Evolutionary conservation across 148 eudicot species (phyloP).

Genomic region (Chenopodium formosanum): DNA sequence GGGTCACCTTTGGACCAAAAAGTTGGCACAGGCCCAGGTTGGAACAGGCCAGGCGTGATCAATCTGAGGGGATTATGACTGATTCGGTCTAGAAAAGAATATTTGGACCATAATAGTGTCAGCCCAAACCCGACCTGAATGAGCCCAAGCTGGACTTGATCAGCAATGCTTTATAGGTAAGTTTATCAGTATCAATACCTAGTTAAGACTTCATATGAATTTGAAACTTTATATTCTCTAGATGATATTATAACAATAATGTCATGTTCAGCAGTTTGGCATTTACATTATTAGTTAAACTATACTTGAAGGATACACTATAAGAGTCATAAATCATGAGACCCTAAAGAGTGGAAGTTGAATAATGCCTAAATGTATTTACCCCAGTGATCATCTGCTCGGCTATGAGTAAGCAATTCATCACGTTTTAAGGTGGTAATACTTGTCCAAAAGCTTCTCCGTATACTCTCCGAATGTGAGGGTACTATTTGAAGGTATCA

Average conservation of each 20-base stretch:
- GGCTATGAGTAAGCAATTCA: not conserved
- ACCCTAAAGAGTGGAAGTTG: not conserved
- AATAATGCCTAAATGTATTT: slow-evolving; percentile 7
- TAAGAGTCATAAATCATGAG: not conserved
- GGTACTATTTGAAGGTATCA: slow-evolving; percentile 58
- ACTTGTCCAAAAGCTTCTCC: slow-evolving; percentile 89
- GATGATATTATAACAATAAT: not conserved
- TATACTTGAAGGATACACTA: slow-evolving; percentile 1
- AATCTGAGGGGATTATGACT: not conserved
- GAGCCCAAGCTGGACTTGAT: not conserved
- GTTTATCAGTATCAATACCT: not conserved
- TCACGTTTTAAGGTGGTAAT: slow-evolving; percentile 63
- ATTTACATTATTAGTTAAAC: not conserved
- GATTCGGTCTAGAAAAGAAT: not conserved
- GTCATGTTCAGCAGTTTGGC: not conserved
- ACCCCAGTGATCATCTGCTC: not conserved
- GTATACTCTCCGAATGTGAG: slow-evolving; percentile 91
- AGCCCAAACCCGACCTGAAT: not conserved
- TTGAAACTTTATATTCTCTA: not conserved
- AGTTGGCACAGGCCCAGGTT: not conserved
- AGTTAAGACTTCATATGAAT: not conserved
- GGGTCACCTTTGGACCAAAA: not conserved
- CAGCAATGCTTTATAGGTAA: not conserved
- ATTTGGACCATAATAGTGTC: not conserved
- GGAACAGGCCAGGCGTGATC: not conserved